Evolutionary conservation across 345 rosid genomes (phyloP), one percentile per base, ranked within the genome.

Genomic region (Theobroma cacao): DNA sequence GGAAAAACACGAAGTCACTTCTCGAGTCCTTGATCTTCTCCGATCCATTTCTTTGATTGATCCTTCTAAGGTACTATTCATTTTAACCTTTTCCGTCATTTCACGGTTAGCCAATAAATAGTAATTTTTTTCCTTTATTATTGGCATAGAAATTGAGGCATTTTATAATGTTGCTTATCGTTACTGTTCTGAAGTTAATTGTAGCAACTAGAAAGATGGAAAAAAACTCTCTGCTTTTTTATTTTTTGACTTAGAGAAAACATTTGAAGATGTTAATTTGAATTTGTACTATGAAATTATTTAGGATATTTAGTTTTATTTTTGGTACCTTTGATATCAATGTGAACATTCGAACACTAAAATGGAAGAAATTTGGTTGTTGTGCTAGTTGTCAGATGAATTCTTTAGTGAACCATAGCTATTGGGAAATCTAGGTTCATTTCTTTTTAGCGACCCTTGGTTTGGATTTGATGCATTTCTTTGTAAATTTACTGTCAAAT

Each of bases 21-120:
- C n/a, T 68, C 73, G 53, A 45, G 53, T 26, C 28, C 73, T 68
- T 8, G n/a, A 68, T 68, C 36, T 68, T 11, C 56, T 68, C 53
- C 18, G 12, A 43, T 43, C 22, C 22, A 43, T 45, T 26, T 20
- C 33, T 67, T 38, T 34, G 0, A 38, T 36, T 38, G 45, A 65
- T 65, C 26, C 47, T 13, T 65, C 30, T 11, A 15, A 68, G 73
- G 73, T 68, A 43, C 55, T 13, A 24, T 8, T 60, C 47, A 2
- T 62, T 62, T 31, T 7, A 53, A 53, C 59, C 20, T 53, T 50
- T 20, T 50, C 59, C 59, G 26, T n/a, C 20, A n/a, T 53, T 53
- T 10, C 20, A 53, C 22, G 20, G 24, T 53, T 53, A 20, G 59
- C 59, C 59, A 5, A 6, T 53, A 20, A 20, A 4, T 48, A 43